phyloP scores from a whole-genome alignment of 108 stramenopile genomes.

The Schizochytrium sp. region DNA sequence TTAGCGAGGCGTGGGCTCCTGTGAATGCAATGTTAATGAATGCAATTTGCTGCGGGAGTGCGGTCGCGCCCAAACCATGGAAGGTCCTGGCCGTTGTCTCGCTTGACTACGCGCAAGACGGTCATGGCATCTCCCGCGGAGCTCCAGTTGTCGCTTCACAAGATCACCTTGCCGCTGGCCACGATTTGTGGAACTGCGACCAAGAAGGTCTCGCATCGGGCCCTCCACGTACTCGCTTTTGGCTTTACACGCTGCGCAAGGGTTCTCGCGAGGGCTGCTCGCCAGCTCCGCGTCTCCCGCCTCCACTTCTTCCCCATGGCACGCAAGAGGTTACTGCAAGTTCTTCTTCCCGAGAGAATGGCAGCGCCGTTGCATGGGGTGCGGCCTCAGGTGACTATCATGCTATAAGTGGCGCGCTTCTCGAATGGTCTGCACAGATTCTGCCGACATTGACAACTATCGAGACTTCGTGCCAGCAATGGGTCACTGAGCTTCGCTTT shows the following conservation, averaged over 20 bases:
- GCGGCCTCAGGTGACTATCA: background rate
- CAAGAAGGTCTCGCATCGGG: background rate
- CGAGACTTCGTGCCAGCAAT: background rate
- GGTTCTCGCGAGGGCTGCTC: background rate
- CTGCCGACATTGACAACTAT: background rate
- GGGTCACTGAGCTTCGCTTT: background rate
- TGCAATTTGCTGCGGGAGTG: background rate
- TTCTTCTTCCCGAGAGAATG: too few relatives aligned
- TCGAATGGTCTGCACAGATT: background rate
- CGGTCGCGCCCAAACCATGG: background rate
- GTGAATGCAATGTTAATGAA: background rate
- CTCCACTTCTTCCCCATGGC: background rate
- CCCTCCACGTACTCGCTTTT: background rate
- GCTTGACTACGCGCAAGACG: background rate
- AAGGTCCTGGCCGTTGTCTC: background rate
- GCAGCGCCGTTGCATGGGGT: too few relatives aligned
- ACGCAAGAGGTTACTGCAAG: too few relatives aligned
- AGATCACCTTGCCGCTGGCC: background rate
- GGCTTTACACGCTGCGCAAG: background rate
- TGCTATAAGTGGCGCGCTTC: background rate
- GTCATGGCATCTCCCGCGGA: background rate
- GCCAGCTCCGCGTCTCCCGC: background rate
- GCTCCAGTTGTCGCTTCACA: background rate
- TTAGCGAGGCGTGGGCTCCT: background rate
- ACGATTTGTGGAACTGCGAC: background rate